Conservation (phyloP, 306 rosid species). For the Heteromeles arbutifolia region DNA sequence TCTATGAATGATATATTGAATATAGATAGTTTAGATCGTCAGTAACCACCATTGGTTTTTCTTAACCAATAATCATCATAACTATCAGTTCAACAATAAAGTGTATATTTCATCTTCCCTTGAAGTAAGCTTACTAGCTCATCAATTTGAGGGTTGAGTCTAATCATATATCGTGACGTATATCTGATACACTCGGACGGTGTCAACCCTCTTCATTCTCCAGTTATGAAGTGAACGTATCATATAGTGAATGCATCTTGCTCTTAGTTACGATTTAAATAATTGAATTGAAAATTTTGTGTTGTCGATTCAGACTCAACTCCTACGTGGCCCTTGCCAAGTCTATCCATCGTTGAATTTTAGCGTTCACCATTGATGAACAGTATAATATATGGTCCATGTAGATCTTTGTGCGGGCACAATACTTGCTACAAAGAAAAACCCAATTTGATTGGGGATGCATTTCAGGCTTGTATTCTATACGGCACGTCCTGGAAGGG, state of each 20-base stretch:
- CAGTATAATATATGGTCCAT: not conserved
- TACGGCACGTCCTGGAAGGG: accelerated
- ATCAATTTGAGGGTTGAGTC: not conserved
- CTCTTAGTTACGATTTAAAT: not conserved
- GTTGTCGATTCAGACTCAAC: too few relatives aligned
- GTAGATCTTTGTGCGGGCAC: not conserved
- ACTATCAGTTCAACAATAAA: too few relatives aligned
- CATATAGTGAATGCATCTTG: not conserved
- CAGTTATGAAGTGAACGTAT: not conserved
- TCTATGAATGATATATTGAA: too few relatives aligned
- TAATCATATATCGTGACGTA: not conserved
- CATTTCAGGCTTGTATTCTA: too few relatives aligned
- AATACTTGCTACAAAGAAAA: not conserved
- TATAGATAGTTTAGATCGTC: too few relatives aligned
- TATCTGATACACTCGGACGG: not conserved
- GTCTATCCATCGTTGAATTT: not conserved
- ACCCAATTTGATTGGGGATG: too few relatives aligned
- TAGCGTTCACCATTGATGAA: not conserved
- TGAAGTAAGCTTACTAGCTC: not conserved
- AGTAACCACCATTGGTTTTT: too few relatives aligned
- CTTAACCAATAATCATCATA: too few relatives aligned
- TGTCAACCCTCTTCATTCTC: not conserved
- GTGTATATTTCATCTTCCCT: too few relatives aligned
- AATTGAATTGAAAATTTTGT: not conserved
- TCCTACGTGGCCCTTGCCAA: not conserved